A percentile compares a stretch with the other conserved stretches of the same genome.
phyloP scores from a whole-genome alignment of 148 eudicot species.

The Heliosperma pusillum region DNA sequence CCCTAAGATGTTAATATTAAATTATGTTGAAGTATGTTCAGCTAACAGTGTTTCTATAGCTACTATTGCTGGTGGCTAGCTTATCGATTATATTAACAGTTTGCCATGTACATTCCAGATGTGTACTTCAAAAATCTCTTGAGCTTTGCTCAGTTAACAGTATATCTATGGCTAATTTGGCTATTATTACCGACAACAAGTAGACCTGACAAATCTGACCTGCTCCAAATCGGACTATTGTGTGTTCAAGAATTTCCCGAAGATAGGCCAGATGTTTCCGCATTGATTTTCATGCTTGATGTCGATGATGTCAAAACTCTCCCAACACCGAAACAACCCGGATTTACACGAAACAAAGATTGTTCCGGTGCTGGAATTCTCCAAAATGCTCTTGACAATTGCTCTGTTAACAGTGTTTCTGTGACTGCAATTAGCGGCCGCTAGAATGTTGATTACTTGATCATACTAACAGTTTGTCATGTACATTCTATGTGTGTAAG shows the following conservation, averaged over 20 bases:
- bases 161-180: not conserved
- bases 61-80: constrained; percentile 4
- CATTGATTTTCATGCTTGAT: constrained; percentile 23
- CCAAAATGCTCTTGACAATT: not conserved
- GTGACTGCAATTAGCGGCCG: constrained; percentile 4
- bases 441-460: not conserved
- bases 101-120: too few species aligned
- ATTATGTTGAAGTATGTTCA: constrained; percentile 14
- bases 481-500: not conserved
- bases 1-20: too few species aligned
- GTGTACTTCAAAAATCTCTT: too few species aligned
- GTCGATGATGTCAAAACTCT: constrained; percentile 14
- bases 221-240: constrained; percentile 23
- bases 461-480: not conserved
- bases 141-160: too few species aligned
- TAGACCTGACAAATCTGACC: too few species aligned
- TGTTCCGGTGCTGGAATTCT: not conserved
- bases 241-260: constrained; percentile 24
- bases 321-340: constrained; percentile 20
- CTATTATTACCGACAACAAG: too few species aligned
- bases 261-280: constrained; percentile 25
- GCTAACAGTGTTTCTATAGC: constrained; percentile 21
- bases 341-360: constrained; percentile 19
- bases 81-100: not conserved
- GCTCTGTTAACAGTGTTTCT: constrained; percentile 17